Evolutionary conservation across 1,284 basidiomycete genomes (phyloP).

Genomic region (Leucoagaricus sp.): DNA sequence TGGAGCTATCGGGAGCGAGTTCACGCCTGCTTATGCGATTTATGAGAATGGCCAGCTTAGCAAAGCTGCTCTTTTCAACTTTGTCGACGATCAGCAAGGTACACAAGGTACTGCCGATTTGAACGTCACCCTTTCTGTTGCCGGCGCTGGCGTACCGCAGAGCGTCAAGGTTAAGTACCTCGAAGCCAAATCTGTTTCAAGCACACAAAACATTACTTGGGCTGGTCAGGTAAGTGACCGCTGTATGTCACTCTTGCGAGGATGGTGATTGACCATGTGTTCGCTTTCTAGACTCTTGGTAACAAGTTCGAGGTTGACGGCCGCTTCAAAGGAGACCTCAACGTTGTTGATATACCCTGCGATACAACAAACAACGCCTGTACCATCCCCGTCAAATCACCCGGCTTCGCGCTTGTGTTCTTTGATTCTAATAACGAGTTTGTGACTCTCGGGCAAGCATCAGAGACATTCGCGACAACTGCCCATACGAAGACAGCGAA

Average conservation of each 20-base stretch:
- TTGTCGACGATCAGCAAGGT: conserved; percentile 43
- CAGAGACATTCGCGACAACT: conserved; percentile 59
- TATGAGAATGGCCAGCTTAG: conserved; percentile 63
- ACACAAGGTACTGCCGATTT: conserved; percentile 50
- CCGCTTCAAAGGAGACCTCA: conserved; percentile 50
- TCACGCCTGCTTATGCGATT: conserved; percentile 72
- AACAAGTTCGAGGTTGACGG: conserved; percentile 65
- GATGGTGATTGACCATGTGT: background rate
- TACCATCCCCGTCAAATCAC: conserved; percentile 65
- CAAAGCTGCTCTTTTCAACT: conserved; percentile 72
- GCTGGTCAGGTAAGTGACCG: conserved; percentile 48
- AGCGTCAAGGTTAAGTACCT: conserved; percentile 62
- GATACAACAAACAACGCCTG: conserved; percentile 50
- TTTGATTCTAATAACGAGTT: conserved; percentile 42
- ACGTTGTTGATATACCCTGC: conserved; percentile 57
- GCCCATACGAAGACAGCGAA: conserved; percentile 48
- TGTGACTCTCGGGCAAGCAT: conserved; percentile 35
- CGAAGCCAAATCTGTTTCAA: conserved; percentile 50
- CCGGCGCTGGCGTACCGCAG: conserved; percentile 44
- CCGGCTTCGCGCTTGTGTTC: conserved; percentile 74
- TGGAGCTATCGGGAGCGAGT: conserved; percentile 48
- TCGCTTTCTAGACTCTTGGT: conserved; percentile 76
- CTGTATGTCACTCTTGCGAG: background rate
- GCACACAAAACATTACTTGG: conserved; percentile 77
- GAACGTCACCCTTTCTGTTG: conserved; percentile 38